Base-by-base conservation (phyloP, 73 alveolate genomes). In the Paramecium bursaria region DNA sequence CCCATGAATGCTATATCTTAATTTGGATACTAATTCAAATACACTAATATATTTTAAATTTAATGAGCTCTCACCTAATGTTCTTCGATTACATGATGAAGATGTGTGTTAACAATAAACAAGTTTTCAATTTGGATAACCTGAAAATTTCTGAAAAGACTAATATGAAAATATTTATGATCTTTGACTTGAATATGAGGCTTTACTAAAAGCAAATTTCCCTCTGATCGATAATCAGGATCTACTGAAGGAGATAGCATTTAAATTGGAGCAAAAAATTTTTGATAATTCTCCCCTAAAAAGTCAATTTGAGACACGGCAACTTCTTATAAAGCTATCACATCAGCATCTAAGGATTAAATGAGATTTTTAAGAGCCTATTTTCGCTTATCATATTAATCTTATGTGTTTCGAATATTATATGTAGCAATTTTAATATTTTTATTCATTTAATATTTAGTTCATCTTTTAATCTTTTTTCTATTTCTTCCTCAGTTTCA, bases 161-260 rank as follows among this genome's bases (percentile, higher is more conserved):
- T 75, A 27, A 90, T 25, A 44, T 82, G 95, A 1, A 85, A 13
- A 48, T 19, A 46, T 30, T 54, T 82, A 13, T 76, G 46, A 15
- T 42, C 23, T 13, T 75, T 25, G 33, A 53, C 74, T 21, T 48
- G 19, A 54, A 77, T 73, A 11, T 85, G 57, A 15, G 60, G 86
- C 13, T 79, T 47, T 2, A 87, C 50, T 2, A 92, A 11, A 11
- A 80, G 35, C 0, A 91, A 80, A 53, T 90, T 90, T 9, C 94
- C 94, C 39, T 92, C 97, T 30, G 90, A 50, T 30, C 88, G 39
- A 46, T 90, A 92, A 54, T 89, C 90, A 25, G 88, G 91, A 53
- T 92, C 97, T 4, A 89, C 85, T 44, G 51, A 39, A 13, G 74
- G 85, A 26, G 53, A 77, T 42, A 14, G n/a, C 17, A 31, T 11